Percentiles rank a stretch among this genome's conserved stretches.
These are phyloP conservation scores for Phialophora expanda DNA, from an alignment of 2,329 filamentous ascomycete genomes.

Conservation along the genomic window DNA sequence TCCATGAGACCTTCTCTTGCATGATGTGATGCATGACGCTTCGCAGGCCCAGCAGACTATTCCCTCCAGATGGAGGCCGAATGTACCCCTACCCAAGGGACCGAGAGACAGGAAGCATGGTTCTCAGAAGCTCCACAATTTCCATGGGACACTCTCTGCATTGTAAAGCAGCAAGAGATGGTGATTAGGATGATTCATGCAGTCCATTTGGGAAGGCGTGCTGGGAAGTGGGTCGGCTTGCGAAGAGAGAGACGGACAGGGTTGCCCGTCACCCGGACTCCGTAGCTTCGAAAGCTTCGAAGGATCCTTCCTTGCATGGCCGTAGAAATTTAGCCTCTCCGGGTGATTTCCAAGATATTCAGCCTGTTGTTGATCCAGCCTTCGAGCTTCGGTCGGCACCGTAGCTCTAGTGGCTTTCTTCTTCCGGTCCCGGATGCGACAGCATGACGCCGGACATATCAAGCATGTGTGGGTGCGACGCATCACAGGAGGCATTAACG, in stretches of 20 bases:
- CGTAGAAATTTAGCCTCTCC: slow-evolving; percentile 11
- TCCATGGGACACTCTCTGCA: slow-evolving; percentile 9
- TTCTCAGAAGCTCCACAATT: slow-evolving; percentile 5
- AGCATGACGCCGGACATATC: background rate
- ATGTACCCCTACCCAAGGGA: background rate
- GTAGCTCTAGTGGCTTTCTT: background rate
- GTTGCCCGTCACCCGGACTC: background rate
- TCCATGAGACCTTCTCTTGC: slow-evolving; percentile 15
- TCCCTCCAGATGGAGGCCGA: background rate
- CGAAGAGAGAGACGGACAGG: background rate
- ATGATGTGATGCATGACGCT: slow-evolving; percentile 2
- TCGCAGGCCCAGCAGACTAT: background rate
- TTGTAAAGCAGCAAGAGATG: slow-evolving; percentile 13
- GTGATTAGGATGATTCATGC: background rate
- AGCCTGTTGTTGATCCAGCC: background rate
- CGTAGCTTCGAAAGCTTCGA: slow-evolving; percentile 14
- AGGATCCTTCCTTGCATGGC: slow-evolving; percentile 17
- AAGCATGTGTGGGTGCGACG: background rate
- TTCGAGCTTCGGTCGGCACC: slow-evolving; percentile 1
- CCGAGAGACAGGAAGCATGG: background rate
- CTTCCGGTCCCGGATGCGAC: background rate
- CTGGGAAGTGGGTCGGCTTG: background rate
- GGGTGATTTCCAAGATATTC: slow-evolving; percentile 11
- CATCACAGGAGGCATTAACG: background rate
- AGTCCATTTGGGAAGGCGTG: slow-evolving; percentile 1